Evolutionary conservation across 2,329 filamentous ascomycete genomes (phyloP).

Genomic region (Paecilomyces niveus): DNA sequence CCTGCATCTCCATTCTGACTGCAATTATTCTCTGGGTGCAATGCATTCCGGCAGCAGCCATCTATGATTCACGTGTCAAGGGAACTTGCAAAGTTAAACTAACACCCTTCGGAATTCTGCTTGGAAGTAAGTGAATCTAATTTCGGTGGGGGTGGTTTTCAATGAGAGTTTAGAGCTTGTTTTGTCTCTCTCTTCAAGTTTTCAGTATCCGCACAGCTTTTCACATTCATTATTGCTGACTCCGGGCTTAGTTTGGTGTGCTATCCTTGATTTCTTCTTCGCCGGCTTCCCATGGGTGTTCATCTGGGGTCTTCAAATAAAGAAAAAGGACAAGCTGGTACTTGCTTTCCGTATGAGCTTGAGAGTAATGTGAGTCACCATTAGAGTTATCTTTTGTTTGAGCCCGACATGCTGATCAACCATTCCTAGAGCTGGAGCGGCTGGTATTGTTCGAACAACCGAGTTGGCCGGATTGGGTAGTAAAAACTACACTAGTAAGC

Average conservation of each 20-base stretch:
- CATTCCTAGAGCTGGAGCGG: conserved; percentile 6
- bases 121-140: conserved; percentile 8
- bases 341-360: conserved; percentile 32
- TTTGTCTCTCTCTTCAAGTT: too few species aligned
- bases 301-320: conserved; percentile 29
- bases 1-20: conserved; percentile 15
- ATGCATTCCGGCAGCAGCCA: conserved; percentile 6
- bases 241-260: conserved; percentile 6
- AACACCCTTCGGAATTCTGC: conserved; percentile 8
- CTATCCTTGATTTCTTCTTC: conserved; percentile 29
- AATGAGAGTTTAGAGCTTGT: too few species aligned
- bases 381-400: not conserved
- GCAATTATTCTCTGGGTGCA: conserved; percentile 11
- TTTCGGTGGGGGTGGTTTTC: not conserved
- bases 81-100: conserved; percentile 8
- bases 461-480: conserved; percentile 9
- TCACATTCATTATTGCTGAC: too few species aligned
- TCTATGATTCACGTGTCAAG: conserved; percentile 11
- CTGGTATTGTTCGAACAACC: conserved; percentile 11
- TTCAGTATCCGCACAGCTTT: too few species aligned
- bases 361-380: conserved; percentile 20
- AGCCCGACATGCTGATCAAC: not conserved
- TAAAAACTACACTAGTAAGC: conserved; percentile 12
- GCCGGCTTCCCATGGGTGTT: conserved; percentile 33
- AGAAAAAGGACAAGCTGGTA: conserved; percentile 29